Conservation (phyloP, 306 rosid genomes). For the Sphenostylis stenocarpa region DNA sequence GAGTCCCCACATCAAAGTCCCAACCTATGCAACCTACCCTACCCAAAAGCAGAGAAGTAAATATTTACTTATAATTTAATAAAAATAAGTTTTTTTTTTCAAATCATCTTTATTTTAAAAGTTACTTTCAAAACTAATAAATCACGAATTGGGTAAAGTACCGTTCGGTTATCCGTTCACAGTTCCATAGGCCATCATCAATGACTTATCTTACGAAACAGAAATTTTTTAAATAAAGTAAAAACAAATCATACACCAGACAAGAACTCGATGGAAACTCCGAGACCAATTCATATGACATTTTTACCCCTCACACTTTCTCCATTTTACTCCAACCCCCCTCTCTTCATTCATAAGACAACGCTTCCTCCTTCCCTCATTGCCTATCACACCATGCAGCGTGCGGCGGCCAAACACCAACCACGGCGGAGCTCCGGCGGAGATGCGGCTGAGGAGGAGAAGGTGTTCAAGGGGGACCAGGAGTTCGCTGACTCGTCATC, state of each 20-base stretch:
- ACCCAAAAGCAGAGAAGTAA: too few species aligned
- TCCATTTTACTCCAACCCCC: not conserved
- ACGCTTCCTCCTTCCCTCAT: too few species aligned
- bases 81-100: too few species aligned
- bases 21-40: too few species aligned
- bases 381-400: not conserved
- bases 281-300: not conserved
- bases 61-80: too few species aligned
- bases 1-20: too few species aligned
- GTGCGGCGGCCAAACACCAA: not conserved
- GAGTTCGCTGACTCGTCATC: constrained; percentile 38
- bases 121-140: too few species aligned
- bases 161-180: not conserved
- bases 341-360: not conserved
- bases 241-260: not conserved
- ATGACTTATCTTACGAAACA: not conserved
- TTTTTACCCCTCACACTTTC: not conserved
- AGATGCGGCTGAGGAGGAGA: constrained; percentile 10
- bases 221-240: not conserved
- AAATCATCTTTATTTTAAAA: too few species aligned
- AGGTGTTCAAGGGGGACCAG: constrained; percentile 39
- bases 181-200: not conserved
- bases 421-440: not conserved
- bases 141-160: too few species aligned
- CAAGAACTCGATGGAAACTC: not conserved